These are phyloP conservation scores for Komagataella ulmi DNA, from an alignment of 805 yeast species.

Conservation along the genomic window DNA sequence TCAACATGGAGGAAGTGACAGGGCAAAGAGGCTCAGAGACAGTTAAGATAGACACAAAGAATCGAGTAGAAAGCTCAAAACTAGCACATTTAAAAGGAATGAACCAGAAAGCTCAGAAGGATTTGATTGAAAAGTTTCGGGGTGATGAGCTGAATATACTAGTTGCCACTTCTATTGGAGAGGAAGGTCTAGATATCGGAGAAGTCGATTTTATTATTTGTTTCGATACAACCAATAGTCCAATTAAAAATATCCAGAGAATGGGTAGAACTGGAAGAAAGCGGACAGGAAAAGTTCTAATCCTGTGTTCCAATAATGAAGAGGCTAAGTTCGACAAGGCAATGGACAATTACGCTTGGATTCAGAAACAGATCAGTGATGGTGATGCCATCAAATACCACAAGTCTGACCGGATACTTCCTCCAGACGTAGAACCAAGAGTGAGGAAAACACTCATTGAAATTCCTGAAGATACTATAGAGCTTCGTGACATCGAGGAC, in stretches of 20 bases:
- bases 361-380: constrained; percentile 56
- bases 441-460: constrained; percentile 45
- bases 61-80: constrained; percentile 48
- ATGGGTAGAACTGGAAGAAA: constrained; percentile 99
- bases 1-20: constrained; percentile 16
- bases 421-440: constrained; percentile 37
- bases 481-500: constrained; percentile 32
- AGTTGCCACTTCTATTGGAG: constrained; percentile 96
- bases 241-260: constrained; percentile 85
- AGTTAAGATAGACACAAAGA: constrained; percentile 18
- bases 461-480: constrained; percentile 59
- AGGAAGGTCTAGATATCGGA: constrained; percentile 96
- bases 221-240: constrained; percentile 86
- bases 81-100: constrained; percentile 72
- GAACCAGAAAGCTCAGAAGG: constrained; percentile 83
- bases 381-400: constrained; percentile 29
- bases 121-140: constrained; percentile 61
- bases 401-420: constrained; percentile 56
- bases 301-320: constrained; percentile 70
- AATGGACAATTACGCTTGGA: constrained; percentile 66
- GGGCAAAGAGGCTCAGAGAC: constrained; percentile 3
- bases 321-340: constrained; percentile 70
- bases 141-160: constrained; percentile 61
- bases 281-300: constrained; percentile 70
- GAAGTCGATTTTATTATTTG: constrained; percentile 92